Base-by-base conservation (phyloP, 371 early-diverging fungal species). In the Mucor lusitanicus region DNA sequence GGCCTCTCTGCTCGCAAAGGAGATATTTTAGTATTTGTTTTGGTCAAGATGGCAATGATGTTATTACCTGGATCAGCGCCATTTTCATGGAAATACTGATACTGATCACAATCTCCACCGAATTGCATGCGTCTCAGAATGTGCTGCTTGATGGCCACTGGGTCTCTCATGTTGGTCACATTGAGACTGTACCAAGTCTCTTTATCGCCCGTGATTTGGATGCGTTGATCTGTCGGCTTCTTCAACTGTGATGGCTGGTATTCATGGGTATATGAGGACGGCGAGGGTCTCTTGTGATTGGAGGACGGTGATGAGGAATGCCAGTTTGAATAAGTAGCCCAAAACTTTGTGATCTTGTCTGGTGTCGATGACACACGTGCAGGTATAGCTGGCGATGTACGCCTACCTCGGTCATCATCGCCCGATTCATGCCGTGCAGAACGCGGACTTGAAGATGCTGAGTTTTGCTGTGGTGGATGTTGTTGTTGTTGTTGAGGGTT, bases 161-260 rank as follows among this genome's bases (percentile, higher is more conserved):
- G 73, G 44, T 85, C 82, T 39, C 75, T 76, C n/a, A 87, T 73
- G n/a, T 83, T 79, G 2, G 82, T 76, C 8, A 85, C 81, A 37
- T 80, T 82, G 21, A 87, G 73, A 54, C 83, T 83, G 46, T 84
- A 84, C 79, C 85, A 87, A 11, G 81, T 84, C 37, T 87, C 87
- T 30, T 78, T 79, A 67, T 87, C 87, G 25, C 74, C 63, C 9
- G 87, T 87, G 12, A 87, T 82, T 53, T 87, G 87, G 33, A 87
- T 85, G 11, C 82, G 68, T 57, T 74, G 78, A 50, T 80, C 81
- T 69, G 35, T 59, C 35, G 25, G 27, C 13, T 27, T 60, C 23
- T 60, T 60, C 0, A 7, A 15, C 9, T 17, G 56, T 6, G 30
- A 19, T 32, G 33, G 33, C 17, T 56, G 32, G 3, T 28, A 19